Evolutionary conservation across 805 yeast species (phyloP), one percentile per base, ranked within the genome.

Genomic region (Saccharomycopsis sp.): DNA sequence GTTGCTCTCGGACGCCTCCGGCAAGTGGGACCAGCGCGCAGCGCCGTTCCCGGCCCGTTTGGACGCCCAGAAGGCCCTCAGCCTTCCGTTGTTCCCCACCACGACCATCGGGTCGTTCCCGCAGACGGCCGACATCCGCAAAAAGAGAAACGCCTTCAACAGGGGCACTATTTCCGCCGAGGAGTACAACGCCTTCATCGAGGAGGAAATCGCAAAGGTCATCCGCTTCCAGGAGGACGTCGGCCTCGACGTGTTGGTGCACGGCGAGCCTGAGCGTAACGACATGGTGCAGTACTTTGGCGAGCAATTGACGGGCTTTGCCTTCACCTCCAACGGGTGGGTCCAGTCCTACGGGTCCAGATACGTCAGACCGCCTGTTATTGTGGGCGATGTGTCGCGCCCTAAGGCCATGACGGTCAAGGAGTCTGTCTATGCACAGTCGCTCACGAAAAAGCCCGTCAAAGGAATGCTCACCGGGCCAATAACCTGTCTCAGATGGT

Each of bases 381-480:
- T 94, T 76, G 97, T 92, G 70, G 99, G 99, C 82, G 99, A 94
- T 77, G 90, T 94, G 71, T 91, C 97, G 57, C 91, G 99, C 83
- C 97, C 99, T 75, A 84, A 83, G 73, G 88, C 98, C 67, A 92
- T 94, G 97, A 85, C 99, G 68, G 98, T 94, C 68, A 92, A 91
- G 83, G 99, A 94, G 83, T 91, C 97, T 63, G 97, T 94, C 72
- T 94, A 90, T 79, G 99, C 99, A 70, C 99, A 94, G 83, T 88
- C 97, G 64, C 78, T 94, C 74, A 91, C 97, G 71, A 77, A 83
- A 70, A 89, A 88, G 82, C 97, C 97, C 74, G 89, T 94, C 84
- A 94, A 94, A 85, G 99, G 99, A 89, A 94, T 94, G 99, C 87
- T 94, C 75, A 91, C 99, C 74, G 99, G 99, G 79, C 99, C 99